Evolutionary conservation across 1,139 yeast species (phyloP), one percentile per base, ranked within the genome.

Genomic region (Candida sanyaensis): DNA sequence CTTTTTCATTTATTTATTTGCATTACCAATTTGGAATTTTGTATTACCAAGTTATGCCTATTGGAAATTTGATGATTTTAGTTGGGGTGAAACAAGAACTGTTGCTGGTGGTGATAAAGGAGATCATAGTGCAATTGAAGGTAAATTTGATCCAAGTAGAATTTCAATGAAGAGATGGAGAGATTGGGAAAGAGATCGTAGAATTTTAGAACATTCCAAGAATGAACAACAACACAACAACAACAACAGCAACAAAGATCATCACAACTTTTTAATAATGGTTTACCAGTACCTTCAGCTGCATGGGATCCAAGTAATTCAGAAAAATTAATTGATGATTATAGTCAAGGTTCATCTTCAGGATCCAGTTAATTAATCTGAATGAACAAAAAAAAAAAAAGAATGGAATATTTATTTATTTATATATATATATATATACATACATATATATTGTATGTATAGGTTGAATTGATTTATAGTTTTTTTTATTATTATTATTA

Each of bases 61-160:
- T 60, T 93, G 99, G 99, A 92, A 92, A 67, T 93, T 93, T 68
- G 99, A 93, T 67, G 99, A 93, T 67, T 93, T 93, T 71, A 84
- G 93, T 60, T 93, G 99, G 99, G 99, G 99, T 66, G 98, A 92
- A 56, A 93, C 99, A 5, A 81, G 99, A 75, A 79, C 88, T 21
- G 83, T 93, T 50, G 83, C 82, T 17, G 96, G 93, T 41, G 95
- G 83, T 9, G 82, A 76, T 52, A 78, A 77, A 55, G 88, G 83
- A 32, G 77, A 69, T 5, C 96, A 89, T 63, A 91, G 83, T 48
- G 73, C 65, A 12, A 82, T 73, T 40, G 89, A 81, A 45, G 98
- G 97, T 56, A 86, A 84, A 53, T 93, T 93, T 64, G 98, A 93
- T 64, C 88, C 96, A 17, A 82, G 95, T 3, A 83, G 82, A 62